phyloP scores from a whole-genome alignment of 352 stramenopile species.

The Phytophthora lateralis region DNA sequence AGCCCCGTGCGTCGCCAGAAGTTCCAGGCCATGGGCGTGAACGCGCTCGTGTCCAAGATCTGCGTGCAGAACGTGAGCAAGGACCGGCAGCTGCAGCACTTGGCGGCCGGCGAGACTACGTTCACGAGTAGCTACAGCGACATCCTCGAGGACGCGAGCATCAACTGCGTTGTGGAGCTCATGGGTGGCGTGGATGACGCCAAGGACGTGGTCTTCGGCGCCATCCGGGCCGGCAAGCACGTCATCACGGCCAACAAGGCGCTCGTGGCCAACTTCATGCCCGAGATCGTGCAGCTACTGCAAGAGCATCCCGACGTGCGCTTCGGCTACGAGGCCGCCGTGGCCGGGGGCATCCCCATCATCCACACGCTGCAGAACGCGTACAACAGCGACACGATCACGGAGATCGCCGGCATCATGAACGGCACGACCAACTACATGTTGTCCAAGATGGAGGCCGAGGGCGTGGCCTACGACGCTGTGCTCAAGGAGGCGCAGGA shows the following conservation, averaged over 20 bases:
- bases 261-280: slow-evolving; percentile 94
- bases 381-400: slow-evolving; percentile 93
- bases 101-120: slow-evolving; percentile 48
- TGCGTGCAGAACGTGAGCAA: slow-evolving; percentile 86
- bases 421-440: slow-evolving; percentile 99
- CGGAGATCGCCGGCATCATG: slow-evolving; percentile 95
- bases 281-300: slow-evolving; percentile 90
- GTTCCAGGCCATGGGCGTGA: slow-evolving; percentile 65
- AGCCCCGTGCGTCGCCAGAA: slow-evolving; percentile 57
- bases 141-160: slow-evolving; percentile 91
- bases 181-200: slow-evolving; percentile 95
- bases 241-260: slow-evolving; percentile 98
- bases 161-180: slow-evolving; percentile 97
- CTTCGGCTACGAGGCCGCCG: slow-evolving; percentile 96
- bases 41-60: slow-evolving; percentile 86
- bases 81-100: slow-evolving; percentile 65
- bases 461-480: slow-evolving; percentile 91
- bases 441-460: slow-evolving; percentile 96
- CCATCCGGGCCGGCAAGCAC: slow-evolving; percentile 91
- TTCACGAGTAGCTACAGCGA: slow-evolving; percentile 78
- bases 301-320: slow-evolving; percentile 72
- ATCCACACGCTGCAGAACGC: slow-evolving; percentile 95
- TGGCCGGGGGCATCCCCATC: slow-evolving; percentile 97
- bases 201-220: slow-evolving; percentile 93
- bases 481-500: slow-evolving; percentile 95